phyloP scores from a whole-genome alignment of 2,329 filamentous ascomycete genomes.

The Grosmannia serpens region DNA sequence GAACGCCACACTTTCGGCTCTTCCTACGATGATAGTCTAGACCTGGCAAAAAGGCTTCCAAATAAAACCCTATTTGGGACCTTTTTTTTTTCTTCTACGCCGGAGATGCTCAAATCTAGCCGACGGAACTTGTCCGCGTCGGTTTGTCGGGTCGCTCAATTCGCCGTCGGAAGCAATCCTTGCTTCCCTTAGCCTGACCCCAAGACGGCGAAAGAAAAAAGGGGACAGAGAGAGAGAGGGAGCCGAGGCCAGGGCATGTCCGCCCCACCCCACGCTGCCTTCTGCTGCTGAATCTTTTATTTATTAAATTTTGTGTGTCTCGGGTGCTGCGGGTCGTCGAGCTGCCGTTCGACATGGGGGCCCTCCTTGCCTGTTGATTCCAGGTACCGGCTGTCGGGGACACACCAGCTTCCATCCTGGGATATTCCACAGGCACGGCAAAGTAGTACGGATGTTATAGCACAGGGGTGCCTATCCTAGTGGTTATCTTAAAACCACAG shows the following conservation, averaged over 20 bases:
- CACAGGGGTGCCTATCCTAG: too few species aligned
- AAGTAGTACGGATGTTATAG: neutral
- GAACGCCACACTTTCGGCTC: too few species aligned
- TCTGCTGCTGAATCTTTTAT: neutral
- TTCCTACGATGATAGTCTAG: too few species aligned
- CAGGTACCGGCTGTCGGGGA: neutral
- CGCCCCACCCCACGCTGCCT: neutral
- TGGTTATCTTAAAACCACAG: too few species aligned
- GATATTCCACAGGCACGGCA: too few species aligned
- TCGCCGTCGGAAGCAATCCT: neutral
- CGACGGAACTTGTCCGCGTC: neutral
- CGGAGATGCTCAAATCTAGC: too few species aligned
- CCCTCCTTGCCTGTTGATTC: neutral
- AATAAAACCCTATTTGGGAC: neutral
- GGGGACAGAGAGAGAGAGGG: neutral
- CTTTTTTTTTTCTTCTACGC: neutral
- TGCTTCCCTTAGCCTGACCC: neutral
- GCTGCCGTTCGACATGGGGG: neutral
- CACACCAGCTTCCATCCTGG: neutral
- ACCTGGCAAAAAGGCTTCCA: too few species aligned
- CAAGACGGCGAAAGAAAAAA: neutral
- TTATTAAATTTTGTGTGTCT: neutral
- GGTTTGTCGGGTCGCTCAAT: neutral
- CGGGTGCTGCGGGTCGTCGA: neutral
- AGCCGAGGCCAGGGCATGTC: neutral